phyloP scores from a whole-genome alignment of 352 stramenopile genomes.

The Globisporangium solare region DNA sequence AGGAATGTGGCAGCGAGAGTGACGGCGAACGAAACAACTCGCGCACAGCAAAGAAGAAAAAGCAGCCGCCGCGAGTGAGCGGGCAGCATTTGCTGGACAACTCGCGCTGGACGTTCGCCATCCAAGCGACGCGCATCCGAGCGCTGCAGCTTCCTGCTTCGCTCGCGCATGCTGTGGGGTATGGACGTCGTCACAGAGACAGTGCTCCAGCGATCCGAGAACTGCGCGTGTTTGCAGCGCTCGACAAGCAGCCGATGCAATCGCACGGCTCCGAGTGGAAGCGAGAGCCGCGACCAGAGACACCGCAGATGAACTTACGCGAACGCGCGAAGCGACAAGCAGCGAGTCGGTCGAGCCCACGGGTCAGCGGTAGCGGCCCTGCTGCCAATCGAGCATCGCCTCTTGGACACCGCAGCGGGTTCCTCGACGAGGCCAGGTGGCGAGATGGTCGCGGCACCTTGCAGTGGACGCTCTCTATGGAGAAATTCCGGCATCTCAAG shows the following conservation, averaged over 20 bases:
- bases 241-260: slow-evolving; percentile 52
- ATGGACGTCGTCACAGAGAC: not conserved
- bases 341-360: not conserved
- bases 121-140: slow-evolving; percentile 36
- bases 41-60: slow-evolving; percentile 6
- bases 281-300: slow-evolving; percentile 23
- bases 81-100: slow-evolving; percentile 31
- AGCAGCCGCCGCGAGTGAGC: slow-evolving; percentile 7
- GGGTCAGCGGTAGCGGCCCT: not conserved
- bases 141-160: slow-evolving; percentile 39
- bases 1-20: not conserved
- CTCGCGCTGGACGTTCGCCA: slow-evolving; percentile 38
- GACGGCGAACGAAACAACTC: not conserved
- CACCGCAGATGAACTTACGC: slow-evolving; percentile 3
- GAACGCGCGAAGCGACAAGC: not conserved
- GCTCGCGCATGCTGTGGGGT: slow-evolving; percentile 9
- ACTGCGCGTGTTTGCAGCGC: slow-evolving; percentile 46
- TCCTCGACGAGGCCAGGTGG: slow-evolving; percentile 60
- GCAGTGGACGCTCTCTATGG: slow-evolving; percentile 56
- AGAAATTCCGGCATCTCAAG: slow-evolving; percentile 61
- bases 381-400: not conserved
- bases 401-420: slow-evolving; percentile 25
- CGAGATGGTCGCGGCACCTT: slow-evolving; percentile 36
- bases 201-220: slow-evolving; percentile 28
- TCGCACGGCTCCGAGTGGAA: slow-evolving; percentile 50